Percentiles rank a stretch among this genome's conserved stretches.
phyloP scores from a whole-genome alignment of 2,329 filamentous ascomycete species.

The Blastomyces parvus region DNA sequence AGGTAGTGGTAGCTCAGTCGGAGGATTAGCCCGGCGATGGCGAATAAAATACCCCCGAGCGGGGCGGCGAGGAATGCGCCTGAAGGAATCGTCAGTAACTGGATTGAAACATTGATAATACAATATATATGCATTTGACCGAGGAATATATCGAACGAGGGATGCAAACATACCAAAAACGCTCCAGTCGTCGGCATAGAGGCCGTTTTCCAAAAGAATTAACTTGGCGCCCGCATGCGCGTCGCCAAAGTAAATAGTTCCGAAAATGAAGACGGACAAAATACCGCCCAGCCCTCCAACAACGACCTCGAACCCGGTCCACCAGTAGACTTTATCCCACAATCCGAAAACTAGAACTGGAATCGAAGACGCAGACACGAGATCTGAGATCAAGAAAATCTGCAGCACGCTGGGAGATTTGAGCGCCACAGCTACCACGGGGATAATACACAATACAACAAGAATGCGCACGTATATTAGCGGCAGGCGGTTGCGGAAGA shows the following conservation, averaged over 20 bases:
- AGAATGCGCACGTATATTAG: slow-evolving; percentile 61
- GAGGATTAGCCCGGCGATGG: slow-evolving; percentile 51
- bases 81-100: slow-evolving; percentile 15
- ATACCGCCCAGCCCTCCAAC: slow-evolving; percentile 68
- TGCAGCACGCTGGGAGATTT: slow-evolving; percentile 19
- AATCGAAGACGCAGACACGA: slow-evolving; percentile 66
- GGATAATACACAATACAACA: slow-evolving; percentile 65
- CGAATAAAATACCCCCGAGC: slow-evolving; percentile 64
- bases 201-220: slow-evolving; percentile 60
- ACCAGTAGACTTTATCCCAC: slow-evolving; percentile 56
- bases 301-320: slow-evolving; percentile 72
- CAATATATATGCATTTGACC: not conserved
- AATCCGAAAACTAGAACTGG: slow-evolving; percentile 67
- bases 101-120: not conserved
- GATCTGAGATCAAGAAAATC: slow-evolving; percentile 24
- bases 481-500: slow-evolving; percentile 72
- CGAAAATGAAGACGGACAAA: slow-evolving; percentile 71
- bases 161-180: slow-evolving; percentile 50
- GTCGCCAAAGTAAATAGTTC: slow-evolving; percentile 65
- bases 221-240: slow-evolving; percentile 55
- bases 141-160: not conserved
- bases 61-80: slow-evolving; percentile 69
- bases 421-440: slow-evolving; percentile 44
- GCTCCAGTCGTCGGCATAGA: slow-evolving; percentile 71
- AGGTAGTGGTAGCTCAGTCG: slow-evolving; percentile 52